Evolutionary conservation across 148 eudicot species (phyloP).

Genomic region (Diospyros lotus): DNA sequence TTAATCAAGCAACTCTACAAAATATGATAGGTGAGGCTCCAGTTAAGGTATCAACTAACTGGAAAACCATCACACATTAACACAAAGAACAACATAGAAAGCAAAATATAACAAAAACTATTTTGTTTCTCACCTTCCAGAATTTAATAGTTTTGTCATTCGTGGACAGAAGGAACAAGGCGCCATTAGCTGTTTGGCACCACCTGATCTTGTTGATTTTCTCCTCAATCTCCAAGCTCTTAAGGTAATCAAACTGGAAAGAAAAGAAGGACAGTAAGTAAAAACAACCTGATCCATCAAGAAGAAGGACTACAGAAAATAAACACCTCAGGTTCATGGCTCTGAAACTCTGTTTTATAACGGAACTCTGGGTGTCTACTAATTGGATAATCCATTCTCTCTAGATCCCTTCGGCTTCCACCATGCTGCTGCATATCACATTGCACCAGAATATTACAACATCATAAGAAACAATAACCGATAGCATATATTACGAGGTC

Average conservation of each 20-base stretch:
- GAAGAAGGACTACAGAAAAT: neutral
- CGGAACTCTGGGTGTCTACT: conserved; percentile 94
- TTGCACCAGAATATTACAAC: neutral
- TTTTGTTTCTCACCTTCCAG: conserved; percentile 70
- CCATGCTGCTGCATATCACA: conserved; percentile 46
- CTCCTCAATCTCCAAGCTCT: conserved; percentile 99
- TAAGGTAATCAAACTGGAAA: conserved; percentile 92
- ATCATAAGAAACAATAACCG: conserved; percentile 2
- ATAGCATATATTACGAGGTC: neutral
- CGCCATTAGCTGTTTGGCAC: conserved; percentile 92
- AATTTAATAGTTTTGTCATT: conserved; percentile 94
- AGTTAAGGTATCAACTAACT: neutral
- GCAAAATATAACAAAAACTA: neutral
- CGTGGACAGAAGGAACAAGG: conserved; percentile 91
- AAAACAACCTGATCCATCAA: conserved; percentile 11
- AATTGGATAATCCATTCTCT: conserved; percentile 58
- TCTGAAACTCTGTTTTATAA: conserved; percentile 98
- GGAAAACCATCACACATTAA: neutral
- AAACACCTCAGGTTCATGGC: conserved; percentile 97
- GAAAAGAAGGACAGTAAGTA: conserved; percentile 16
- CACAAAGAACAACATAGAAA: neutral
- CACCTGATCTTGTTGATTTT: conserved; percentile 98
- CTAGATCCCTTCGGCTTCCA: conserved; percentile 66
- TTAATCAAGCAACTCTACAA: neutral
- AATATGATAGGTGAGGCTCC: neutral